Evolutionary conservation across 331 rosid genomes (phyloP), one percentile per base, ranked within the genome.

Genomic region (Pyracantha coccinea): DNA sequence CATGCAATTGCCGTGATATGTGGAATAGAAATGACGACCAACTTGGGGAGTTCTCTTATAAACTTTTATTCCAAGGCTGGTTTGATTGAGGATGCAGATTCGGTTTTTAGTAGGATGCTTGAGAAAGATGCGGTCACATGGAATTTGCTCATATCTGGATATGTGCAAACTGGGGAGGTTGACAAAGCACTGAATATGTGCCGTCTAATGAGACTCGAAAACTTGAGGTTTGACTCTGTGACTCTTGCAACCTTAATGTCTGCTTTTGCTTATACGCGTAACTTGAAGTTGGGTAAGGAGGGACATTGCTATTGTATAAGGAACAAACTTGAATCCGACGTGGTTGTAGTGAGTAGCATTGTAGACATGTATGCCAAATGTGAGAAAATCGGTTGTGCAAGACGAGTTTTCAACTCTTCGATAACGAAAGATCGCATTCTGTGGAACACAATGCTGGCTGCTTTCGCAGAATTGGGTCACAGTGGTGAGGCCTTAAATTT

Each of bases 1-100:
- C 98, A 91, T 20, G 93, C 83, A 8, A 57, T 93, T 38, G 88
- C 83, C 54, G 74, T 89, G 67, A 31, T 85, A 6, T 57, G 77
- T 71, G 98, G 96, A 35, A 66, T 91, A 14, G 87, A 81, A 66
- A 71, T 89, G 75, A 86, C 76, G 41, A 79, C 80, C 47, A 78
- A 88, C 73, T 79, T 93, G 83, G 97, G 97, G 29, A 89, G 94
- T 72, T 89, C 96, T 50, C 20, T 89, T 32, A 65, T 93, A 73
- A 93, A 93, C 79, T 93, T 93, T 59, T 93, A 93, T 79, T 83
- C 86, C 75, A 91, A 89, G 89, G 93, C 87, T 61, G 90, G 97
- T 72, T 75, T 89, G 81, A 59, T 88, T 62, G 88, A 91, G 77
- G 87, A 87, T 71, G 92, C 88, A 38, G 89, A 85, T 75, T 69